Conservation (phyloP, 1,139 yeast species). For the Tardiomyces digboiensis region DNA sequence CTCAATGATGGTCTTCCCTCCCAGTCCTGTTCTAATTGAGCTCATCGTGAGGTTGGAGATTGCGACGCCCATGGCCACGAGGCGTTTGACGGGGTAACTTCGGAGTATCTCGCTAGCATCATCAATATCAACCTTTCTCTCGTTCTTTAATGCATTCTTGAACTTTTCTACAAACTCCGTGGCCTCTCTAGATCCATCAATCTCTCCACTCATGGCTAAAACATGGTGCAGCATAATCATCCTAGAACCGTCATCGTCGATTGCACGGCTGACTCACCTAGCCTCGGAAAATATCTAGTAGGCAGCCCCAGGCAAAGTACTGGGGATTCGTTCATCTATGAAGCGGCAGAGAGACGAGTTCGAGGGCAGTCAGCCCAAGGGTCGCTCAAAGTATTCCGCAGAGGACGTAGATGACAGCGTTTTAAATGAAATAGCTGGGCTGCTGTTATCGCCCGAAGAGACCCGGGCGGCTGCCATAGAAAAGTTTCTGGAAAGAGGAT, state of each 20-base stretch:
- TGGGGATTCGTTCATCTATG: no score
- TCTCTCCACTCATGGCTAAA: neutral
- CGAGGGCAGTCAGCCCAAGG: neutral
- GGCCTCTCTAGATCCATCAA: neutral
- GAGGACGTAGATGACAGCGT: neutral
- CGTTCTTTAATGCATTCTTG: slow-evolving; percentile 4
- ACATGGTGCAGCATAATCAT: no score
- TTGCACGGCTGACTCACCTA: neutral
- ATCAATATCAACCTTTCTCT: slow-evolving; percentile 21
- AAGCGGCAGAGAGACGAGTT: neutral
- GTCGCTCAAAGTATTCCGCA: neutral
- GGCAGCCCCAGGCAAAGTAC: neutral
- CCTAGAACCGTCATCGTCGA: no score
- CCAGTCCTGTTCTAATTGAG: slow-evolving; percentile 65
- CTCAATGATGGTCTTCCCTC: slow-evolving; percentile 67
- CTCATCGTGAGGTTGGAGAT: slow-evolving; percentile 52
- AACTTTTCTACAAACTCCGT: neutral
- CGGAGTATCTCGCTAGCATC: slow-evolving; percentile 22
- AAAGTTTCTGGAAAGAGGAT: neutral
- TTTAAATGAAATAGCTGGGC: neutral
- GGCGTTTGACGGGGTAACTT: slow-evolving; percentile 47
- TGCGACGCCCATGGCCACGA: slow-evolving; percentile 68
- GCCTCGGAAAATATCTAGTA: neutral
- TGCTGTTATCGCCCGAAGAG: neutral
- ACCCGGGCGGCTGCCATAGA: neutral